phyloP scores from a whole-genome alignment of 75 land plant genomes.

The Cryptomeria japonica region DNA sequence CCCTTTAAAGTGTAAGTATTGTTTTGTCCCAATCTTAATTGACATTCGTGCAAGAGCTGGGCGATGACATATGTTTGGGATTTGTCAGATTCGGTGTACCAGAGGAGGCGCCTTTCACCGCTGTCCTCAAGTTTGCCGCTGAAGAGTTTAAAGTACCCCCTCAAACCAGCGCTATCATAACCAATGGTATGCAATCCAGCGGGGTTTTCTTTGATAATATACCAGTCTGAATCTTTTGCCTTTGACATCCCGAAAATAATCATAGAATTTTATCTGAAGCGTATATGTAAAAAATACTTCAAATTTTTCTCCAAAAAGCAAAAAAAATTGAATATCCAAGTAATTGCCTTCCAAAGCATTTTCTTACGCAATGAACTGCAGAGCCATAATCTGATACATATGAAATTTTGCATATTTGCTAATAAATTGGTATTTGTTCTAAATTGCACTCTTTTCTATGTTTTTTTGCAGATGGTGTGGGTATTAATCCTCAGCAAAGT shows the following conservation, averaged over 20 bases:
- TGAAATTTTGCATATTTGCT: not conserved
- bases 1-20: slow-evolving; percentile 92
- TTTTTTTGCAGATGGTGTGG: slow-evolving; percentile 85
- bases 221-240: not conserved
- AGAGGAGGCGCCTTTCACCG: slow-evolving; percentile 99
- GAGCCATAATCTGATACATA: not conserved
- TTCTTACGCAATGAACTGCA: too few relatives aligned
- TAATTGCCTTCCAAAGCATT: too few relatives aligned
- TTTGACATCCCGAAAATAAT: too few relatives aligned
- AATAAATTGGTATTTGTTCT: not conserved
- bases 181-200: slow-evolving; percentile 60
- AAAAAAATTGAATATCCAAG: too few relatives aligned
- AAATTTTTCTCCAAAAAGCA: too few relatives aligned
- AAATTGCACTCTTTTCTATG: not conserved
- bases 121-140: slow-evolving; percentile 94
- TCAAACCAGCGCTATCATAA: slow-evolving; percentile 99
- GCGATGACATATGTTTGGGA: not conserved
- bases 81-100: slow-evolving; percentile 91
- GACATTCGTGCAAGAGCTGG: not conserved
- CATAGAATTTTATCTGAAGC: too few relatives aligned
- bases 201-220: not conserved
- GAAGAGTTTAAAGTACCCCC: slow-evolving; percentile 99
- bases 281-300: too few relatives aligned
- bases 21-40: not conserved
- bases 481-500: slow-evolving; percentile 99